phyloP scores from a whole-genome alignment of 768 basidiomycete species.

The Lactarius sanguifluus region DNA sequence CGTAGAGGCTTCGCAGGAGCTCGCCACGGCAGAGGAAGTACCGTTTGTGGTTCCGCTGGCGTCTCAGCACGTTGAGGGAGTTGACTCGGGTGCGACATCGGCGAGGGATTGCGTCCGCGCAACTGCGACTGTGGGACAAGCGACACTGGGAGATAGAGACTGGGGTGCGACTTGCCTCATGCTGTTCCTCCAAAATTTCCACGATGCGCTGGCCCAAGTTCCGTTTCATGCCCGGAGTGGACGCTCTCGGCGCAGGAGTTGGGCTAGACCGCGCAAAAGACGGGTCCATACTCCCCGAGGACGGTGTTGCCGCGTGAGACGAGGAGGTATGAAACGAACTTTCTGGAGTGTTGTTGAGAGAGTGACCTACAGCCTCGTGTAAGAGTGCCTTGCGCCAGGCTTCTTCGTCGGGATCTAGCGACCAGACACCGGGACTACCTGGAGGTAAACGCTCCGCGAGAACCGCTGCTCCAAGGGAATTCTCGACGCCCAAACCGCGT shows the following conservation, averaged over 20 bases:
- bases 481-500: constrained; percentile 69
- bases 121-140: not conserved
- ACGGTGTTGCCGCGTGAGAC: constrained; percentile 21
- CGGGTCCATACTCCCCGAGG: constrained; percentile 34
- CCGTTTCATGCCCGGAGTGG: constrained; percentile 27
- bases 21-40: constrained; percentile 67
- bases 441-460: constrained; percentile 72
- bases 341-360: constrained; percentile 56
- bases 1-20: constrained; percentile 56
- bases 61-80: constrained; percentile 62
- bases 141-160: not conserved
- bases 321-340: constrained; percentile 41
- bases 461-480: constrained; percentile 73
- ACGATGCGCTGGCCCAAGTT: constrained; percentile 29
- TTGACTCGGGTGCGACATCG: constrained; percentile 42
- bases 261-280: constrained; percentile 24
- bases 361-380: constrained; percentile 76
- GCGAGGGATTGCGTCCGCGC: constrained; percentile 7
- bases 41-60: constrained; percentile 56
- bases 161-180: constrained; percentile 15
- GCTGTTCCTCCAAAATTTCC: constrained; percentile 25
- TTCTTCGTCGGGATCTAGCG: constrained; percentile 55
- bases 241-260: constrained; percentile 16
- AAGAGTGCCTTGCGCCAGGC: constrained; percentile 77
- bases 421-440: constrained; percentile 57